Evolutionary conservation across 1,284 basidiomycete genomes (phyloP).

Genomic region (Rhodofomes roseus): DNA sequence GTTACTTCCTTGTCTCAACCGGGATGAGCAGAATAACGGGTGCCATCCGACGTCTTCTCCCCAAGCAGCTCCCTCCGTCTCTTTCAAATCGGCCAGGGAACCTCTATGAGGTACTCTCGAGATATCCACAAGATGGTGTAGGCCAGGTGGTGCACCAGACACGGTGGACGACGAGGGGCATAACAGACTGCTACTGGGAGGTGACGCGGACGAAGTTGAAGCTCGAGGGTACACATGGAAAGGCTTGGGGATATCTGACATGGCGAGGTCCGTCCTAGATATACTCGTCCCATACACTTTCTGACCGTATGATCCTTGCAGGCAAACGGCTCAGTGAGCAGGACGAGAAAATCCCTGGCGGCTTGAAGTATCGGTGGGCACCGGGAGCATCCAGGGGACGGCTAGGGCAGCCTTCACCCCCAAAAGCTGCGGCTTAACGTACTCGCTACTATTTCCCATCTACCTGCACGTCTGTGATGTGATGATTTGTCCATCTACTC

Average conservation of each 20-base stretch:
- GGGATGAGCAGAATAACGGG: conserved; percentile 29
- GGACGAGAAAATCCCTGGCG: conserved; percentile 51
- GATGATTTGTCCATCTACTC: background rate
- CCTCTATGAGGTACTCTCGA: conserved; percentile 68
- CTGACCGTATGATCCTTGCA: conserved; percentile 20
- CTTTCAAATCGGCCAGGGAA: conserved; percentile 52
- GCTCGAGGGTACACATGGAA: conserved; percentile 67
- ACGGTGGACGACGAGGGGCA: conserved; percentile 69
- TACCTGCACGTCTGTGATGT: background rate
- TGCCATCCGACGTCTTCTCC: conserved; percentile 52
- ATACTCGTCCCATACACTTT: background rate
- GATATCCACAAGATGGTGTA: conserved; percentile 61
- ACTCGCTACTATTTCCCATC: background rate
- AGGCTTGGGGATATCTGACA: conserved; percentile 71
- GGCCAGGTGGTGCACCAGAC: conserved; percentile 66
- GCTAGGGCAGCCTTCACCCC: background rate
- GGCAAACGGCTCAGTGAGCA: conserved; percentile 45
- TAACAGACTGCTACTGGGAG: conserved; percentile 66
- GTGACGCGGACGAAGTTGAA: conserved; percentile 69
- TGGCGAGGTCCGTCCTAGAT: conserved; percentile 64
- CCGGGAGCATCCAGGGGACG: conserved; percentile 42
- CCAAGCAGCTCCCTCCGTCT: conserved; percentile 50
- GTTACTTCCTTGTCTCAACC: background rate
- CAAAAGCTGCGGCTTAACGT: background rate
- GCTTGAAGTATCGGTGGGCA: conserved; percentile 60